Conservation (phyloP, 1,284 basidiomycete species). For the Cystobasidiaceae sp. region DNA sequence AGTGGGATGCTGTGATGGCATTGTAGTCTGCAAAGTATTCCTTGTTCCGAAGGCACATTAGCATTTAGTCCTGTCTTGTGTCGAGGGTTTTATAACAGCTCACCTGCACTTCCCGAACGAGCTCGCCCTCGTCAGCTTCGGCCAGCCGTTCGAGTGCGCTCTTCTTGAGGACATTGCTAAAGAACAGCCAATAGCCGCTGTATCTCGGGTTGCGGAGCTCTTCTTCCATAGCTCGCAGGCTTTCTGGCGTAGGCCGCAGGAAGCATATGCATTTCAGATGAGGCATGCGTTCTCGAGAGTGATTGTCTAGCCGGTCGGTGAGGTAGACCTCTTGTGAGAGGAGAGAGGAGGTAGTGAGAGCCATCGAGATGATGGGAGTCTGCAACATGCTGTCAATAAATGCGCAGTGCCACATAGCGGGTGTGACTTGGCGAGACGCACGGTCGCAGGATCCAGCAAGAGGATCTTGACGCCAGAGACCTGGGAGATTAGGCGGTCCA, state of each 20-base stretch:
- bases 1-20: constrained; percentile 77
- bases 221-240: constrained; percentile 70
- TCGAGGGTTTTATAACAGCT: no score
- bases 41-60: no score
- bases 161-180: constrained; percentile 89
- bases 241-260: constrained; percentile 71
- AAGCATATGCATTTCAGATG: constrained; percentile 98
- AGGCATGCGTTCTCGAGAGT: constrained; percentile 65
- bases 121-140: constrained; percentile 90
- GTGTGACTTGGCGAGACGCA: constrained; percentile 47
- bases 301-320: constrained; percentile 92
- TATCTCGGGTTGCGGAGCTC: constrained; percentile 89
- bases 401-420: background rate
- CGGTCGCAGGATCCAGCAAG: constrained; percentile 91
- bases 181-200: constrained; percentile 94
- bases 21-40: constrained; percentile 95
- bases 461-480: constrained; percentile 93
- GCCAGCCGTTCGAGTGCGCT: constrained; percentile 87
- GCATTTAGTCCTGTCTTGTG: no score
- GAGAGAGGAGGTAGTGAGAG: constrained; percentile 87
- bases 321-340: constrained; percentile 97
- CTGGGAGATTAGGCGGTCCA: constrained; percentile 79
- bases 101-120: constrained; percentile 94
- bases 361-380: constrained; percentile 94
- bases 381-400: constrained; percentile 46